These are phyloP conservation scores for Thinopyrum elongatum DNA, from an alignment of 176 grass and related monocot species.

Conservation along the genomic window DNA sequence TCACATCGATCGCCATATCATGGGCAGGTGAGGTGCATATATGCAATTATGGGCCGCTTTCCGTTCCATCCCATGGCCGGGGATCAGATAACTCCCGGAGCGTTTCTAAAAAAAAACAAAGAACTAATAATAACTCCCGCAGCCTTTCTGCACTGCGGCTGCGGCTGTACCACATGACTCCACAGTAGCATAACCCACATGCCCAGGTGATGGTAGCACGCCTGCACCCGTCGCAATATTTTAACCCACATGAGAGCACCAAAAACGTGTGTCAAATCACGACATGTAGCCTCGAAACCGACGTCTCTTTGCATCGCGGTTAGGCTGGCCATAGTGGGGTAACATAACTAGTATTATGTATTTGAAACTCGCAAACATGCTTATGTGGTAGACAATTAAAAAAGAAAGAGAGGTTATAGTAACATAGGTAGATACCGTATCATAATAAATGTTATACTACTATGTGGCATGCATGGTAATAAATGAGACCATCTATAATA, in stretches of 20 bases:
- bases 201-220: background rate
- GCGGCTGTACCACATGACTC: conserved; percentile 24
- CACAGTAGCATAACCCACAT: background rate
- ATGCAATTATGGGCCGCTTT: conserved; percentile 36
- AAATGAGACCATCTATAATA: no score
- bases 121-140: no score
- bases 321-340: no score
- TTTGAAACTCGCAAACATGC: no score
- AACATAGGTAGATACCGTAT: no score
- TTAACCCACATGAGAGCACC: conserved; percentile 47
- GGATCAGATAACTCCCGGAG: conserved; percentile 48
- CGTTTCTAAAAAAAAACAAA: no score
- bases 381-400: no score
- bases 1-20: background rate
- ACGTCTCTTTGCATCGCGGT: background rate
- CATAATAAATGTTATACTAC: no score
- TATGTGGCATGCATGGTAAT: no score
- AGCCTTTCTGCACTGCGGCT: background rate
- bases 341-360: no score
- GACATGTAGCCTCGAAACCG: conserved; percentile 5
- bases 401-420: no score
- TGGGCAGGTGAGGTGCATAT: background rate
- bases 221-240: conserved; percentile 19
- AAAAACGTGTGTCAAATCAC: conserved; percentile 10
- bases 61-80: background rate